Conservation (phyloP, 768 basidiomycete species). For the Pleurotus citrinopileatus region DNA sequence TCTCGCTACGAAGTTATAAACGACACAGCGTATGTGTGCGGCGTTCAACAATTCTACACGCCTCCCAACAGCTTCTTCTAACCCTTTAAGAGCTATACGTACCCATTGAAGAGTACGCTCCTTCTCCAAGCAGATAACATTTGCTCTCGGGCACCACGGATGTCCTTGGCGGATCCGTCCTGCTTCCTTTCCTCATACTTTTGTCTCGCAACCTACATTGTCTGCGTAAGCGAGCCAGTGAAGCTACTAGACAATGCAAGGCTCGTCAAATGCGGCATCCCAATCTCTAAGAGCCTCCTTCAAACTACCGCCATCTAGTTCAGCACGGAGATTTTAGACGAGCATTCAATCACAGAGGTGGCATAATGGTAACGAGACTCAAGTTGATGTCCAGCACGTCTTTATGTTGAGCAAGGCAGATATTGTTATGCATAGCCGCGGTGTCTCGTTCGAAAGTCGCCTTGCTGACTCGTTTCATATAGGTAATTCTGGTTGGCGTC, state of each 20-base stretch:
- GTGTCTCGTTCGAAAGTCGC: neutral
- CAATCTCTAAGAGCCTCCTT: neutral
- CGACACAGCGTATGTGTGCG: no score
- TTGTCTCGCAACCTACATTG: neutral
- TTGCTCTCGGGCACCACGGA: neutral
- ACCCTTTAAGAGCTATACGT: neutral
- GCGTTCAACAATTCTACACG: no score
- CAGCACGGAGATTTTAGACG: no score
- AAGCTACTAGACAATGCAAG: neutral
- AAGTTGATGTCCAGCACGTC: no score
- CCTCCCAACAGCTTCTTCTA: neutral
- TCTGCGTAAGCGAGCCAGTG: neutral
- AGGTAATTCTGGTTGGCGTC: neutral
- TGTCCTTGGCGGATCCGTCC: neutral
- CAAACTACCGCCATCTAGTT: neutral
- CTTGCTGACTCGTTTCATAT: neutral
- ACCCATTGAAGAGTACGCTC: neutral
- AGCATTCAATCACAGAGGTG: no score
- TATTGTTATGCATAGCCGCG: neutral
- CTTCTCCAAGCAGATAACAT: neutral
- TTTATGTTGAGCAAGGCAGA: no score
- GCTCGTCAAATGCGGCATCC: neutral
- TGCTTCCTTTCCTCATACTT: neutral
- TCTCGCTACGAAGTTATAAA: no score
- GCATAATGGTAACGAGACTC: no score